Conservation (phyloP, 2,329 filamentous ascomycete species). For the Claviceps paspali region DNA sequence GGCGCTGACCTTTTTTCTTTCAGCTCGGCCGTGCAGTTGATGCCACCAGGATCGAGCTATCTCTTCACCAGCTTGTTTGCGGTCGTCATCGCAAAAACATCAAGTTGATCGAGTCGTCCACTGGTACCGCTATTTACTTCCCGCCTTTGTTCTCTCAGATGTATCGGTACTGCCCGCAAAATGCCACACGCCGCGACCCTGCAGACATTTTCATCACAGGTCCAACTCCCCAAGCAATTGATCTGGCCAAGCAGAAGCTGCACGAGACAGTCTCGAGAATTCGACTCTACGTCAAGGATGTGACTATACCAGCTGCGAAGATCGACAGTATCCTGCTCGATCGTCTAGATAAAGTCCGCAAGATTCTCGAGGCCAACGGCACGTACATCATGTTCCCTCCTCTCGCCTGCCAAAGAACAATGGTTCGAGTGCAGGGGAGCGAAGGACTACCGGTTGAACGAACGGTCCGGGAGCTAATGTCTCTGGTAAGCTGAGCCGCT, state of each 20-base stretch:
- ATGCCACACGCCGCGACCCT: constrained; percentile 66
- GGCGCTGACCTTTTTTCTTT: neutral
- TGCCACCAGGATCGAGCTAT: constrained; percentile 65
- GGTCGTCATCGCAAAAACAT: constrained; percentile 94
- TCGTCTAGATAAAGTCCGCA: constrained; percentile 88
- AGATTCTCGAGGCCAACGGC: constrained; percentile 93
- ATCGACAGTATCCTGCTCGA: constrained; percentile 87
- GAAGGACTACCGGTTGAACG: constrained; percentile 91
- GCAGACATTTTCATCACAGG: constrained; percentile 94
- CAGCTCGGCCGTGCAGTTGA: constrained; percentile 64
- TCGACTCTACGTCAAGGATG: constrained; percentile 82
- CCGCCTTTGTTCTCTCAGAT: constrained; percentile 85
- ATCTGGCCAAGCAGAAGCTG: constrained; percentile 79
- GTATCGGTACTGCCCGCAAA: constrained; percentile 76
- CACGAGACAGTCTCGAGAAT: constrained; percentile 70
- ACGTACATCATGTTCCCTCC: constrained; percentile 88
- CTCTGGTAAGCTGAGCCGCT: constrained; percentile 49
- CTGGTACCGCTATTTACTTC: constrained; percentile 95
- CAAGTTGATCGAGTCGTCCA: constrained; percentile 90
- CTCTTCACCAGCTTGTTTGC: constrained; percentile 82
- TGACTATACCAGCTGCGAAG: constrained; percentile 77
- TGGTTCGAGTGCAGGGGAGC: constrained; percentile 80
- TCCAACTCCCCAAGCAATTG: constrained; percentile 68
- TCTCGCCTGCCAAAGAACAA: constrained; percentile 68
- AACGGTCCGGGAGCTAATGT: constrained; percentile 91